A percentile compares a stretch with the other conserved stretches of the same genome.
phyloP scores from a whole-genome alignment of 2,329 filamentous ascomycete genomes.

The Alternaria ventricosa region DNA sequence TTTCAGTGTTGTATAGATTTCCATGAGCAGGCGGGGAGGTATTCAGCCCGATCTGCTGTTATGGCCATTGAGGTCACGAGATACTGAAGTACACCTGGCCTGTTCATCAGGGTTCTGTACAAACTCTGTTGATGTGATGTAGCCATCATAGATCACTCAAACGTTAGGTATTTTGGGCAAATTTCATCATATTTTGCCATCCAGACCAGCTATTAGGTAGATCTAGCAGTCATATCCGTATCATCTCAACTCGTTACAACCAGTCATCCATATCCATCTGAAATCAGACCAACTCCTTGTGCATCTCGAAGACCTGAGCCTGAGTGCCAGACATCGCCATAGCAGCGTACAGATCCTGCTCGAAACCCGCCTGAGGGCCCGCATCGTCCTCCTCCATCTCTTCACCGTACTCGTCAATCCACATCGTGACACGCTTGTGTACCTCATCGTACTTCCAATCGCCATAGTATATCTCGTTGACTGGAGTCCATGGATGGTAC shows the following conservation, averaged over 20 bases:
- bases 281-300: not conserved
- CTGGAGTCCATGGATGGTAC: slow-evolving; percentile 9
- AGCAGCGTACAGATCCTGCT: slow-evolving; percentile 21
- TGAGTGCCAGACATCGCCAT: not conserved
- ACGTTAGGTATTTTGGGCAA: not conserved
- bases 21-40: not conserved
- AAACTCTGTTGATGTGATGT: not conserved
- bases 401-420: slow-evolving; percentile 25
- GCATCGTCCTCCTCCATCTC: slow-evolving; percentile 6
- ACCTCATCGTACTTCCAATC: slow-evolving; percentile 27
- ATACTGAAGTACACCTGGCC: not conserved
- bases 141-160: not conserved
- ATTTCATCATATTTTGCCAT: not conserved
- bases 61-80: not conserved
- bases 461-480: slow-evolving; percentile 23
- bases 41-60: not conserved
- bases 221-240: not conserved
- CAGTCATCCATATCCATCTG: not conserved
- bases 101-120: not conserved
- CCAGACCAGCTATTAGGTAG: not conserved
- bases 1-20: not conserved
- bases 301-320: not conserved
- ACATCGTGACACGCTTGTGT: slow-evolving; percentile 16
- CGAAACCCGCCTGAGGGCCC: slow-evolving; percentile 21
- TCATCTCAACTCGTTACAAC: not conserved